phyloP scores from a whole-genome alignment of 2,329 filamentous ascomycete genomes.

The Chaetothyriales sp. region DNA sequence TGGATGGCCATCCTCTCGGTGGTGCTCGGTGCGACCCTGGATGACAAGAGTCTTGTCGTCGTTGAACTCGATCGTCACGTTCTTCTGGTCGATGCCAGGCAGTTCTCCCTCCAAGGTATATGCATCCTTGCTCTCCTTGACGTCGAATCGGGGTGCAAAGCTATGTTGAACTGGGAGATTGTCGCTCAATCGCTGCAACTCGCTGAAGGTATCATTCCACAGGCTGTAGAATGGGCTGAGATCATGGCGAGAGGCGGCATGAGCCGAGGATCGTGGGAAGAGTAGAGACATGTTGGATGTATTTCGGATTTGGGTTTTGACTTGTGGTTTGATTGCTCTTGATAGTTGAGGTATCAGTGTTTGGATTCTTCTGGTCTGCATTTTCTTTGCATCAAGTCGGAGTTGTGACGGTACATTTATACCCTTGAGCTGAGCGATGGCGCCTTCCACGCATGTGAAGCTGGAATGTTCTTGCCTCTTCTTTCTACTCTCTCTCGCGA shows the following conservation, averaged over 20 bases:
- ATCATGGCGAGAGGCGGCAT: constrained; percentile 8
- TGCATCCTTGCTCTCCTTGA: constrained; percentile 29
- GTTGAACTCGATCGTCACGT: constrained; percentile 33
- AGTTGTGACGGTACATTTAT: background rate
- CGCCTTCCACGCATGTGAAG: background rate
- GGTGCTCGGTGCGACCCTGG: constrained; percentile 28
- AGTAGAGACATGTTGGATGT: constrained; percentile 8
- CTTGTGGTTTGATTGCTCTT: background rate
- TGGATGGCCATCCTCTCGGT: constrained; percentile 17
- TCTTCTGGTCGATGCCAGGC: constrained; percentile 31
- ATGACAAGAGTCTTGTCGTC: constrained; percentile 33
- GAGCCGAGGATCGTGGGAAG: constrained; percentile 8
- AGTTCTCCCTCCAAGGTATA: constrained; percentile 37
- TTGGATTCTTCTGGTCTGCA: background rate
- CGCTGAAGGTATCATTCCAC: constrained; percentile 17
- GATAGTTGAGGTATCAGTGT: background rate
- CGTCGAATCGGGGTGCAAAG: constrained; percentile 33
- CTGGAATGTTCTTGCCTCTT: background rate
- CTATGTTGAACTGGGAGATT: constrained; percentile 13
- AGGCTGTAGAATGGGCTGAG: constrained; percentile 12
- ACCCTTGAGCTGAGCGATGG: background rate
- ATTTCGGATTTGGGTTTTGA: background rate
- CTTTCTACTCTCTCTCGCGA: background rate
- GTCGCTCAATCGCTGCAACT: constrained; percentile 16
- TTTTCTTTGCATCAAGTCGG: background rate